Conservation (phyloP, 2,329 filamentous ascomycete genomes). For the Colletotrichum eremochloae region DNA sequence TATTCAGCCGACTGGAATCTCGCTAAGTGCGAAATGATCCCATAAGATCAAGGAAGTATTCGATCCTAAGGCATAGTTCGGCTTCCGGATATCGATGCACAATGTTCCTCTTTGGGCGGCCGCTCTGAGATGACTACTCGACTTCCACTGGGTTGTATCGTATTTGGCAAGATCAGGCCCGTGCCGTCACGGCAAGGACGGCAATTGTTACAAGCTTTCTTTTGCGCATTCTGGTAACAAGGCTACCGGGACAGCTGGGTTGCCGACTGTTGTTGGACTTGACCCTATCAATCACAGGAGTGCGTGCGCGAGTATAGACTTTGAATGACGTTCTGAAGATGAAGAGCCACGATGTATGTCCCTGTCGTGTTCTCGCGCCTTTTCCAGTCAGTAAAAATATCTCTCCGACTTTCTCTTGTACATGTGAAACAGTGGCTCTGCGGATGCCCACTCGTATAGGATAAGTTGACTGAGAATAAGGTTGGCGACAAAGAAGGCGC, state of each 20-base stretch:
- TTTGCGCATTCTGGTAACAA: not conserved
- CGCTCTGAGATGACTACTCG: too few species aligned
- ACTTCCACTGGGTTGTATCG: too few species aligned
- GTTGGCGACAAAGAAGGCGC: conserved; percentile 1
- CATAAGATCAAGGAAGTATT: too few species aligned
- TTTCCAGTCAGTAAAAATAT: too few species aligned
- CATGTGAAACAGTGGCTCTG: too few species aligned
- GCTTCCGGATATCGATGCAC: too few species aligned
- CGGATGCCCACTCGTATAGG: too few species aligned
- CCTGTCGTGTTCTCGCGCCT: too few species aligned
- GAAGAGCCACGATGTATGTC: conserved; percentile 1
- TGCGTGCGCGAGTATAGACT: not conserved
- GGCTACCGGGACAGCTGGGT: too few species aligned
- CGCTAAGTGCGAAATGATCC: not conserved
- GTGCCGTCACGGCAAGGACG: not conserved
- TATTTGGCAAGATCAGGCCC: not conserved
- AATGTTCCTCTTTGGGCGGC: too few species aligned
- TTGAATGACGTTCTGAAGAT: not conserved
- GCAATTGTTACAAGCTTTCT: not conserved
- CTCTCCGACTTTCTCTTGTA: too few species aligned
- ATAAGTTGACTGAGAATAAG: not conserved
- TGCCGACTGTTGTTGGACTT: not conserved
- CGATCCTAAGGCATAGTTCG: too few species aligned
- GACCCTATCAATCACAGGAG: not conserved
- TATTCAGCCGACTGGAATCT: not conserved